Percentiles rank a stretch among this genome's conserved stretches.
Evolutionary conservation across 176 grass and related monocot species (phyloP).

Genomic region (Oryza glumipatula): DNA sequence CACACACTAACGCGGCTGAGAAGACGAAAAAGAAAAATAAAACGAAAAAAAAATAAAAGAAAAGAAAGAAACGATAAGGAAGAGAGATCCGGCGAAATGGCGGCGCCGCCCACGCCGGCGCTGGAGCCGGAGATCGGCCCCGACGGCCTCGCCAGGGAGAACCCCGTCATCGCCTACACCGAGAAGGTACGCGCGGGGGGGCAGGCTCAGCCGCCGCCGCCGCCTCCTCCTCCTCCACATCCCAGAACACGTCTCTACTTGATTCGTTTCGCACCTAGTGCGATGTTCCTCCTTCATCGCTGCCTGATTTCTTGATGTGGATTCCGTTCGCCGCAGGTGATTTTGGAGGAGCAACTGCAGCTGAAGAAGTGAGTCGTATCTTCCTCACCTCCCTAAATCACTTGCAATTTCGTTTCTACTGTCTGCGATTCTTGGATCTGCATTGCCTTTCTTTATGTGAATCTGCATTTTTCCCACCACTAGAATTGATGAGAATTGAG

Average conservation of each 20-base stretch:
- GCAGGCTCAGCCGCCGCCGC: neutral
- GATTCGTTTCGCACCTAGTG: neutral
- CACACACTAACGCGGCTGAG: neutral
- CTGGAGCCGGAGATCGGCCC: conserved; percentile 83
- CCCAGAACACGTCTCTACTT: neutral
- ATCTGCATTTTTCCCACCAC: neutral
- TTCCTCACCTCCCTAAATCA: neutral
- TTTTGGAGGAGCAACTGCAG: conserved; percentile 87
- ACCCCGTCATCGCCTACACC: conserved; percentile 88
- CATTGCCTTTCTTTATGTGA: conserved; percentile 14
- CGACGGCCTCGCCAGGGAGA: conserved; percentile 73
- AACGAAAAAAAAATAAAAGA: neutral
- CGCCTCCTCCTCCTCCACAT: neutral
- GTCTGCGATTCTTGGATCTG: conserved; percentile 19
- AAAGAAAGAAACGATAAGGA: neutral
- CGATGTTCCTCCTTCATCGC: neutral
- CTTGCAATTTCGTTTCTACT: conserved; percentile 23
- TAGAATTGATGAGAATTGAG: conserved; percentile 12
- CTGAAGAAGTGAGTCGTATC: conserved; percentile 75
- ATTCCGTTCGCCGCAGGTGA: conserved; percentile 51
- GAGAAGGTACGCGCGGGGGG: conserved; percentile 60
- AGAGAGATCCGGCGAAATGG: conserved; percentile 50
- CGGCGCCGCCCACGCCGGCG: conserved; percentile 31
- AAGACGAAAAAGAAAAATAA: neutral
- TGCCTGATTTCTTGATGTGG: conserved; percentile 33